Conservation (phyloP, 2,329 filamentous ascomycete genomes). For the Fusarium circinatum region DNA sequence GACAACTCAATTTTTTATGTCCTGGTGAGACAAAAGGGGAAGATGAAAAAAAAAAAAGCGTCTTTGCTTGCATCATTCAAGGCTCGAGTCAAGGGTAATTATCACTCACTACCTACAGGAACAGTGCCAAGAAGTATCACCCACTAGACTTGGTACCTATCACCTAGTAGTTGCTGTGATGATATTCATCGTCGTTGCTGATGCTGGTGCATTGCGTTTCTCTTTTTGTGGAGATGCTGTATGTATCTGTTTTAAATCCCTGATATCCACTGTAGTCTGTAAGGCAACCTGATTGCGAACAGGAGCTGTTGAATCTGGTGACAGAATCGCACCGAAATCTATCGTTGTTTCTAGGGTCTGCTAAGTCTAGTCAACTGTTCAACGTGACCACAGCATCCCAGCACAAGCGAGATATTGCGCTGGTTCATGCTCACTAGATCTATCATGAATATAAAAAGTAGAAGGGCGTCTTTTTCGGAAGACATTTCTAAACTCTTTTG, state of each 20-base stretch:
- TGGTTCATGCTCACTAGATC: background rate
- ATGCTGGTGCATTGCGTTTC: conserved; percentile 25
- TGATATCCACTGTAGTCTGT: conserved; percentile 16
- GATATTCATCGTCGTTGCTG: conserved; percentile 3
- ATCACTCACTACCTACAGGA: background rate
- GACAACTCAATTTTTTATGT: background rate
- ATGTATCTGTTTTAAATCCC: conserved; percentile 11
- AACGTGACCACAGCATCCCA: conserved; percentile 24
- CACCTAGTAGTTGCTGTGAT: background rate
- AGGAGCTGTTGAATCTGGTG: conserved; percentile 11
- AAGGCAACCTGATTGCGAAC: conserved; percentile 28
- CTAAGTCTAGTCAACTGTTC: conserved; percentile 4
- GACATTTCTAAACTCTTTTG: background rate
- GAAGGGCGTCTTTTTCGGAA: background rate
- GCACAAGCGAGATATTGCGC: background rate
- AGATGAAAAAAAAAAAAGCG: background rate
- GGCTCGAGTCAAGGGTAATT: background rate
- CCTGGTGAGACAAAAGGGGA: background rate
- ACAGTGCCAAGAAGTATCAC: background rate
- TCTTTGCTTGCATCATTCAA: background rate
- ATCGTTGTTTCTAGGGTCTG: conserved; percentile 36
- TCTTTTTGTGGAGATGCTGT: conserved; percentile 16
- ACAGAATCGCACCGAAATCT: conserved; percentile 38
- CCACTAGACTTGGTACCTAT: background rate
- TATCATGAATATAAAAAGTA: conserved; percentile 11